A percentile compares a stretch with the other conserved stretches of the same genome.
Evolutionary conservation across 306 rosid genomes (phyloP).

Genomic region (Urtica urens): DNA sequence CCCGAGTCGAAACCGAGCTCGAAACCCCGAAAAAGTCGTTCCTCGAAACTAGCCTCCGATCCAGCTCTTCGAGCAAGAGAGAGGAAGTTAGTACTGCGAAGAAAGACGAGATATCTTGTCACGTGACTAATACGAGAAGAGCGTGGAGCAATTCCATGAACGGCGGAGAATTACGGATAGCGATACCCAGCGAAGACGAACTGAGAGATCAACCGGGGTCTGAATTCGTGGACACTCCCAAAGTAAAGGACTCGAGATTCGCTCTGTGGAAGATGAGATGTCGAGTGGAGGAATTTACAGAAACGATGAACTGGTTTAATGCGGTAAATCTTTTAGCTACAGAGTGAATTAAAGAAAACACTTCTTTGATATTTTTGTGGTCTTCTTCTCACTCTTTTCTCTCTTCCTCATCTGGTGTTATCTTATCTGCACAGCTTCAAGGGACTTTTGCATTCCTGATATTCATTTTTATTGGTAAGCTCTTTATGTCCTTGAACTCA

Average conservation of each 20-base stretch:
- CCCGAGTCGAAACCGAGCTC: constrained; percentile 21
- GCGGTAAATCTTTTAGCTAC: too few relatives aligned
- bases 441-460: too few relatives aligned
- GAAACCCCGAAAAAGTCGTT: constrained; percentile 36
- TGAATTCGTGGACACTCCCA: constrained; percentile 49
- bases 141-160: constrained; percentile 48
- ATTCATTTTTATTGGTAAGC: too few relatives aligned
- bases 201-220: constrained; percentile 22
- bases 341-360: too few relatives aligned
- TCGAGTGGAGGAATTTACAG: too few relatives aligned
- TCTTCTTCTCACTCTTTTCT: too few relatives aligned
- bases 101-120: constrained; percentile 57
- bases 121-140: constrained; percentile 56
- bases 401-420: too few relatives aligned
- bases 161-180: constrained; percentile 48
- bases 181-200: constrained; percentile 53
- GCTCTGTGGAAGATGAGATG: constrained; percentile 55
- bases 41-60: constrained; percentile 11
- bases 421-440: too few relatives aligned
- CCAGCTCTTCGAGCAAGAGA: constrained; percentile 24
- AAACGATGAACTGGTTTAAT: too few relatives aligned
- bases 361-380: too few relatives aligned
- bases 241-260: constrained; percentile 63
- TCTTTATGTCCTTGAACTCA: too few relatives aligned
- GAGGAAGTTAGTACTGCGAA: constrained; percentile 28